Base-by-base conservation (phyloP, 352 stramenopile species). In the Phytopythium ostracodes region DNA sequence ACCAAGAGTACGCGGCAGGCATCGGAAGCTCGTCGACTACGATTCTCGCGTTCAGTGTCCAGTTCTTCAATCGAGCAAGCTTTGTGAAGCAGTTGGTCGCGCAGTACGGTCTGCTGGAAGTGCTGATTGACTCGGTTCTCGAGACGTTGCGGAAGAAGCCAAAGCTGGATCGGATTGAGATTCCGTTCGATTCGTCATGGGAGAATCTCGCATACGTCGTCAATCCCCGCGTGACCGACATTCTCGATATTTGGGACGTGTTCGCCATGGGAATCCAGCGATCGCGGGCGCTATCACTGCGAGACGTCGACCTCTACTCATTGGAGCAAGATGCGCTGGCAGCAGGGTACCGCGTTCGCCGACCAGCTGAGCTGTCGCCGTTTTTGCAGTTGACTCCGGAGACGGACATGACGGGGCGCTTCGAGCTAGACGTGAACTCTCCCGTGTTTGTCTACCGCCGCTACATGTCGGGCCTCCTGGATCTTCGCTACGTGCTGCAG, bases 51-150 rank as follows among this genome's bases (percentile, higher is more conserved):
- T 93, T 99, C 51, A 94, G 82, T 36, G 97, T 99, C 7, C 97
- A 99, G 73, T 99, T 99, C 63, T 91, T 99, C 63, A 99, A 99
- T 70, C 91, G 97, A n/a, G 89, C 94, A 33, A 97, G 90, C 9
- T 99, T 99, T 73, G 96, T 99, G 20, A 87, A 87, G 64, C 73
- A 90, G 2, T 58, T 94, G n/a, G 81, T 91, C 25, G 68, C 73
- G 8, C 73, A 91, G 60, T 84, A 91, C 65, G 81, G 87, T 31
- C 57, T 94, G 10, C 64, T 94, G 29, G 83, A 91, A 61, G 83
- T 92, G 2, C 63, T 95, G 18, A 71, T 90, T 20, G 73, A 71
- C 4, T 90, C 84, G 1, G 77, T 92, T 17, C 68, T 91, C 11
- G 81, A 91, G 64, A 92, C 84, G 29, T 51, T 93, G 56, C 78